Evolutionary conservation across 495 filamentous ascomycete species (phyloP), one percentile per base, ranked within the genome.

Genomic region (Aspergillus panamensis): DNA sequence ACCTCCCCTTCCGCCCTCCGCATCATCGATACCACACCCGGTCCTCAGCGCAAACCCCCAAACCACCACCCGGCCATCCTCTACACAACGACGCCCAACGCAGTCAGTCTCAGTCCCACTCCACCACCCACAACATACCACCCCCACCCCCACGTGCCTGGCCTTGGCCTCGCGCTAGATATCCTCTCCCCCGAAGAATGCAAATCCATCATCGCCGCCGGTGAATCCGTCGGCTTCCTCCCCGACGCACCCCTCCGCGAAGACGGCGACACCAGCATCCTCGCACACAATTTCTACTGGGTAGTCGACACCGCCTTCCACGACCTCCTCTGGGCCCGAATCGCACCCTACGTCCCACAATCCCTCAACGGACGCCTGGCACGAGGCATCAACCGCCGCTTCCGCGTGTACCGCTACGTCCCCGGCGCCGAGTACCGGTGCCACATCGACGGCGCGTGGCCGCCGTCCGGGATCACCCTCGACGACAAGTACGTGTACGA

Each of bases 261-360:
- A 53, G 72, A 74, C 50, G 70, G 69, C 8, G 72, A 73, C 39
- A 60, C 72, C 58, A 73, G 70, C 58, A 71, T 74, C 48, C 61
- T 74, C 3, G 72, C 72, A n/a, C 70, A 74, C 63, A 74, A 74
- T 57, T 74, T 74, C 58, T 74, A 74, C 62, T 74, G 72, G 72
- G 59, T 74, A 10, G 63, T 74, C 43, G 72, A 74, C 48, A 68
- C 66, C 25, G 52, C 66, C 16, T 74, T 74, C 66, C 72, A 74
- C 47, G 70, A 74, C 39, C 59, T 68, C n/a, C 70, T 74, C 21
- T 74, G 72, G 72, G 55, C 64, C 1, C 67, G 72, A 0, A 69
- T 74, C 17, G 63, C 67, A 8, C 58, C 64, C 0, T 69, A 68
- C 32, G 72, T 74, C 0, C 72, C 72, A 0, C 61, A 49, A 0